Evolutionary conservation across 176 grass and related monocot species (phyloP), one percentile per base, ranked within the genome.

Genomic region (Eleusine coracana): DNA sequence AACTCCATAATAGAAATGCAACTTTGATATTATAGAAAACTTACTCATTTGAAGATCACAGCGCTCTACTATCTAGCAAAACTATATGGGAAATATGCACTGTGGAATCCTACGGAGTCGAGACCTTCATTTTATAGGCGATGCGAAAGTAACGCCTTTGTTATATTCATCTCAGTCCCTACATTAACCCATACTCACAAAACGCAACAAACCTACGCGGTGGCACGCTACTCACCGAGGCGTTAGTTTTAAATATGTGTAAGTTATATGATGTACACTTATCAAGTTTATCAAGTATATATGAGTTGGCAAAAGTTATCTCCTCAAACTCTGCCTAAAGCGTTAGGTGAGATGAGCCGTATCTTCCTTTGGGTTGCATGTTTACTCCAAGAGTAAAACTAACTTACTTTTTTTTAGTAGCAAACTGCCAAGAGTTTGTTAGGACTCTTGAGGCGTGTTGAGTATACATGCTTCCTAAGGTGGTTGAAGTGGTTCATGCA

Each of bases 151-250:
- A 49, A 2, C n/a, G n/a, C 0, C 6, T 31, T 46, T 17, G 1
- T 45, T 78, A 45, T 78, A 78, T 64, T 78, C 75, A 64, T 64
- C 0, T 0, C 0, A 2, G 3, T 20, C 58, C 39, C 58, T 77
- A 5, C 0, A 28, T 63, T 29, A 2, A 29, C 10, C 6, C 2
- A 6, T 0, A 63, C 44, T 29, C 16, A 64, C 25, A 12, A 46
- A 0, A 11, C 9, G 0, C 5, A 4, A 59, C 39, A 31, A 17
- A 40, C 3, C 3, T 0, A 2, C 6, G 3, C 10, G 1, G 1
- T 18, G 18, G 9, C 3, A 6, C 5, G 5, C 1, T 5, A 23
- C 12, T 0, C 25, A 25, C 25, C 25, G 5, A 25, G 7, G 13
- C 21, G 0, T 0, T 2, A 3, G 7, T 77, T 63, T 5, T 2